phyloP scores from a whole-genome alignment of 176 grass and related monocot genomes.

The Avena eriantha region DNA sequence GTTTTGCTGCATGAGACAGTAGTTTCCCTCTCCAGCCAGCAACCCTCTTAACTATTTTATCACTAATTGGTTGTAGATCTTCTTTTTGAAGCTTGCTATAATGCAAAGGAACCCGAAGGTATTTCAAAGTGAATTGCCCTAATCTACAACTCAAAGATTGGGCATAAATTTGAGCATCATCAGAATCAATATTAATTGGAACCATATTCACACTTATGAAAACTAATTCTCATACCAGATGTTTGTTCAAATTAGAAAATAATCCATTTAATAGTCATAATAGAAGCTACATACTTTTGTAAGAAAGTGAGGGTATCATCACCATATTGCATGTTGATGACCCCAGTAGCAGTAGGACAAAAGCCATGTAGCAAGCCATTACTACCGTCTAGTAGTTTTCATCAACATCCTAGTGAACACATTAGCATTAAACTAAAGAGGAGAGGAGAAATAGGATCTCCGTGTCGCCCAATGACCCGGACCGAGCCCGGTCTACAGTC shows the following conservation, averaged over 20 bases:
- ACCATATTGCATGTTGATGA: neutral
- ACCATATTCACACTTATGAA: neutral
- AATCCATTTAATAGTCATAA: neutral
- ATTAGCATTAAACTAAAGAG: neutral
- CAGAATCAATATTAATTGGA: neutral
- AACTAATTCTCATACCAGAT: neutral
- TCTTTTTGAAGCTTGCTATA: neutral
- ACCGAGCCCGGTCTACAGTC: neutral
- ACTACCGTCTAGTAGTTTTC: neutral
- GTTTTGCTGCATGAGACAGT: neutral
- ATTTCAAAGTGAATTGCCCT: neutral
- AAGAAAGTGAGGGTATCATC: neutral
- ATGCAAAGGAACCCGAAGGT: neutral
- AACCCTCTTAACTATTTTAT: neutral
- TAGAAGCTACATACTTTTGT: neutral
- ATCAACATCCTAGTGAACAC: neutral
- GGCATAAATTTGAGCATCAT: neutral
- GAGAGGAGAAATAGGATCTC: neutral
- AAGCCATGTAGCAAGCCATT: neutral
- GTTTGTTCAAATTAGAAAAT: neutral
- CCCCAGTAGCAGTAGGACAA: neutral
- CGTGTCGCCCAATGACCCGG: neutral
- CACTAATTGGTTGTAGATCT: neutral
- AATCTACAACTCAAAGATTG: neutral
- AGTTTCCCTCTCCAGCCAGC: neutral